phyloP scores from a whole-genome alignment of 768 basidiomycete genomes.

The Jaapia argillacea region DNA sequence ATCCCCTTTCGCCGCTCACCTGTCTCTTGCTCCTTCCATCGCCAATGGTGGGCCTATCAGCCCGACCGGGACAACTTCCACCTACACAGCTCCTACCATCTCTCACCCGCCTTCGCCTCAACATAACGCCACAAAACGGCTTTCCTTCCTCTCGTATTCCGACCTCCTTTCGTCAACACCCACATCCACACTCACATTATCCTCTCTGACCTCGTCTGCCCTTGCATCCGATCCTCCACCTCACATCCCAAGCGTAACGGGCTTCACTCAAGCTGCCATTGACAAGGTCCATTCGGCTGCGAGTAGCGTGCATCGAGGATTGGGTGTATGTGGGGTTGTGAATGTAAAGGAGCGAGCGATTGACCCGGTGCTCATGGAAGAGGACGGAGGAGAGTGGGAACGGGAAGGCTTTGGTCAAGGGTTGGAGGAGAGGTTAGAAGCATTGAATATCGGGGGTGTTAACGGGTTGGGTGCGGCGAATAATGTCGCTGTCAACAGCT shows the following conservation, averaged over 20 bases:
- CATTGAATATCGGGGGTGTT: slow-evolving; percentile 26
- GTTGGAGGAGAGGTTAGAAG: slow-evolving; percentile 74
- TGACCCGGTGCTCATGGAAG: slow-evolving; percentile 32
- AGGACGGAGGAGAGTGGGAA: slow-evolving; percentile 81
- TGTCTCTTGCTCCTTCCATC: neutral
- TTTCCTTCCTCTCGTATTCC: slow-evolving; percentile 85
- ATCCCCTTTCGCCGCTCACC: slow-evolving; percentile 10
- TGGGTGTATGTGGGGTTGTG: neutral
- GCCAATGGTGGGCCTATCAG: slow-evolving; percentile 7
- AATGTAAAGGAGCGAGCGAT: neutral
- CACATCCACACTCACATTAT: slow-evolving; percentile 57
- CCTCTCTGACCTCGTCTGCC: slow-evolving; percentile 58
- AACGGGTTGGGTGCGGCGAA: slow-evolving; percentile 14
- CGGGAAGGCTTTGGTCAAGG: slow-evolving; percentile 76
- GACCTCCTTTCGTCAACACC: slow-evolving; percentile 79
- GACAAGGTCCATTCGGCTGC: slow-evolving; percentile 7
- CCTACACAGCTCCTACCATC: slow-evolving; percentile 16
- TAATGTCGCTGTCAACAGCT: too few relatives aligned
- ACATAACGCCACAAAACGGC: slow-evolving; percentile 45
- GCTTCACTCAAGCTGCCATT: slow-evolving; percentile 25
- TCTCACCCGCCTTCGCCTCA: slow-evolving; percentile 34
- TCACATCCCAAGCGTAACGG: slow-evolving; percentile 57
- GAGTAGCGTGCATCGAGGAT: neutral
- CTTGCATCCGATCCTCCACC: slow-evolving; percentile 53
- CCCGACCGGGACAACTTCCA: slow-evolving; percentile 15